Evolutionary conservation across 495 filamentous ascomycete genomes (phyloP).

Genomic region (Chaetomium cochliodes): DNA sequence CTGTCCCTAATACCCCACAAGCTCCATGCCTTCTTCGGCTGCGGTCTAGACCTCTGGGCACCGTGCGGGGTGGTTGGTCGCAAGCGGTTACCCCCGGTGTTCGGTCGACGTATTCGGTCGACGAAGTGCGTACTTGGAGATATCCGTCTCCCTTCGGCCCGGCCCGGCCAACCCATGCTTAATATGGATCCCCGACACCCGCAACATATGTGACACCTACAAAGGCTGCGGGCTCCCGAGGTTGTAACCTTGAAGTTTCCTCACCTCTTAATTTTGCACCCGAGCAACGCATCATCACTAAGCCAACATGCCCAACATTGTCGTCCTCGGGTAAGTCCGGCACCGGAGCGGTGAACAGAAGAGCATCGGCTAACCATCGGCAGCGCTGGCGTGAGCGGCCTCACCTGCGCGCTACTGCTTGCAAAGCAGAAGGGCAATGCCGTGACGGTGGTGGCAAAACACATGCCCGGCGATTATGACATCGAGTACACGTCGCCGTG

Average conservation of each 20-base stretch:
- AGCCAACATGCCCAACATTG: conserved; percentile 14
- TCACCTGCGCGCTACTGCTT: conserved; percentile 86
- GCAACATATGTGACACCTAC: not conserved
- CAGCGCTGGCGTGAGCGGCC: conserved; percentile 86
- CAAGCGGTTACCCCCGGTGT: conserved; percentile 3
- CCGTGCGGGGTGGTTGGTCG: too few species aligned
- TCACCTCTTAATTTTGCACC: too few species aligned
- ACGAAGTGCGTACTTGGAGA: too few species aligned
- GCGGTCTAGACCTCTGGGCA: too few species aligned
- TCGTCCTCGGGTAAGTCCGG: conserved; percentile 20
- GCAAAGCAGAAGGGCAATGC: conserved; percentile 64
- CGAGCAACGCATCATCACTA: not conserved
- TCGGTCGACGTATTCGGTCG: not conserved
- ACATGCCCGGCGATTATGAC: conserved; percentile 98
- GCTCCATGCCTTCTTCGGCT: too few species aligned
- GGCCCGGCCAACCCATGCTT: not conserved
- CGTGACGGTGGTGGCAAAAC: conserved; percentile 85
- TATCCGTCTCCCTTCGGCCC: not conserved
- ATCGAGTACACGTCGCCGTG: conserved; percentile 94
- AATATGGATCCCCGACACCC: not conserved
- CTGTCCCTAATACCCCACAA: too few species aligned
- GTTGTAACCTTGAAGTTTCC: not conserved
- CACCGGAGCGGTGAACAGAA: not conserved
- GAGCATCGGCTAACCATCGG: not conserved
- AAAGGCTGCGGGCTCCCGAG: not conserved